Conservation (phyloP, 805 yeast species). For the Candida ficus region DNA sequence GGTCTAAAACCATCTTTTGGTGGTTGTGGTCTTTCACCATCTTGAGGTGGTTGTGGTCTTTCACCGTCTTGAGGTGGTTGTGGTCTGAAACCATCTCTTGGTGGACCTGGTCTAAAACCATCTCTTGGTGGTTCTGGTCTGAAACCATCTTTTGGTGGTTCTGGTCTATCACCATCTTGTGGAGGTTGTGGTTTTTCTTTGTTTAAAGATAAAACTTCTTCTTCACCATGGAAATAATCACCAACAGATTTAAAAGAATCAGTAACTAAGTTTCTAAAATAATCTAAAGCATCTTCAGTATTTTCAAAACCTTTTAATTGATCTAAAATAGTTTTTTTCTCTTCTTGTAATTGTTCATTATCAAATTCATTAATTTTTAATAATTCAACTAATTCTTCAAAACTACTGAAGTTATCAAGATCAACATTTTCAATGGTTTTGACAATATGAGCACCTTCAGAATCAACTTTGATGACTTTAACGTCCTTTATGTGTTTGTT, state of each 20-base stretch:
- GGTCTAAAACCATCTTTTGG: neutral
- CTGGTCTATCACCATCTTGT: neutral
- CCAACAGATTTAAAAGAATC: constrained; percentile 2
- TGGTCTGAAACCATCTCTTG: neutral
- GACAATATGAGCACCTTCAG: constrained; percentile 13
- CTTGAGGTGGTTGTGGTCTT: neutral
- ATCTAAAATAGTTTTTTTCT: constrained; percentile 4
- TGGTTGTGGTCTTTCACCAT: neutral
- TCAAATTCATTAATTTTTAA: constrained; percentile 11
- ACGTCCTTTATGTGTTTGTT: constrained; percentile 6
- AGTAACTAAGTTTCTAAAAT: constrained; percentile 4
- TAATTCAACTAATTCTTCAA: constrained; percentile 13
- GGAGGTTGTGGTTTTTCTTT: neutral
- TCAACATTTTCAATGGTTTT: constrained; percentile 15
- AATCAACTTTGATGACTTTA: constrained; percentile 11
- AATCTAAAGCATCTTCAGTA: constrained; percentile 6
- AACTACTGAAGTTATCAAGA: constrained; percentile 12
- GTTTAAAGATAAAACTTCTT: neutral
- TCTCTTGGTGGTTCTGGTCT: neutral
- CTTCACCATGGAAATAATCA: constrained; percentile 1
- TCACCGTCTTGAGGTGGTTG: neutral
- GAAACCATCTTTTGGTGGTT: neutral
- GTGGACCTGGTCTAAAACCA: neutral
- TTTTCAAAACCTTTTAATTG: constrained; percentile 3
- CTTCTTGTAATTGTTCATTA: constrained; percentile 1